Conservation (phyloP, 2,329 filamentous ascomycete genomes). For the Helminthosporium solani region DNA sequence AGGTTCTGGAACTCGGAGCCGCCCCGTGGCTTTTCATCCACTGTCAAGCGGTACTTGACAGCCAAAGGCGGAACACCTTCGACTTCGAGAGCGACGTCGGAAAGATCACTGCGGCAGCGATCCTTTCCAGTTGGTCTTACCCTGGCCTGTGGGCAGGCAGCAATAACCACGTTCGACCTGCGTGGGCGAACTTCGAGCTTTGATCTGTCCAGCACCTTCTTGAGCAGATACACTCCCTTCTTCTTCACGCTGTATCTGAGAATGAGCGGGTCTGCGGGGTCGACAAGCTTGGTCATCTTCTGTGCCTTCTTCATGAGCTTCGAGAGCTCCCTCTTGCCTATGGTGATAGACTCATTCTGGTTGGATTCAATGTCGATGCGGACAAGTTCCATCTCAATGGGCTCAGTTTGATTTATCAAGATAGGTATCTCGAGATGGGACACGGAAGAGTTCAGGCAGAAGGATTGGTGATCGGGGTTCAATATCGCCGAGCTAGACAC, state of each 20-base stretch:
- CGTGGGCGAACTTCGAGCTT: conserved; percentile 86
- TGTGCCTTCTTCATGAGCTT: conserved; percentile 70
- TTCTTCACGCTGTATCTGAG: conserved; percentile 78
- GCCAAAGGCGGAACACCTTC: conserved; percentile 87
- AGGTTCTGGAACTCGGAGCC: conserved; percentile 86
- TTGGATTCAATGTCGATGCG: conserved; percentile 82
- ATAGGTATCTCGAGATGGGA: conserved; percentile 71
- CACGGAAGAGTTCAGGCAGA: conserved; percentile 71
- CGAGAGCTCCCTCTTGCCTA: conserved; percentile 73
- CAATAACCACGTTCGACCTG: conserved; percentile 76
- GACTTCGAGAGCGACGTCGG: conserved; percentile 79
- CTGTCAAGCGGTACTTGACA: conserved; percentile 84
- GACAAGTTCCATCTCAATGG: conserved; percentile 83
- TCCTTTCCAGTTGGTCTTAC: conserved; percentile 66
- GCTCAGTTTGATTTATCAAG: conserved; percentile 89
- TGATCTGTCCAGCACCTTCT: conserved; percentile 86
- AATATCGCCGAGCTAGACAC: conserved; percentile 71
- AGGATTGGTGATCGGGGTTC: conserved; percentile 77
- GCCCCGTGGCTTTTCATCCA: conserved; percentile 79
- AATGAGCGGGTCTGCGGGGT: conserved; percentile 59
- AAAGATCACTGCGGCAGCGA: conserved; percentile 84
- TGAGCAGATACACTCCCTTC: conserved; percentile 81
- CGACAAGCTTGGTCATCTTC: conserved; percentile 58
- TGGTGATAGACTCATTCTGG: conserved; percentile 74
- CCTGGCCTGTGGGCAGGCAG: conserved; percentile 77